These are phyloP conservation scores for Lavandula angustifolia DNA, from an alignment of 257 asterid genomes.

Conservation along the genomic window DNA sequence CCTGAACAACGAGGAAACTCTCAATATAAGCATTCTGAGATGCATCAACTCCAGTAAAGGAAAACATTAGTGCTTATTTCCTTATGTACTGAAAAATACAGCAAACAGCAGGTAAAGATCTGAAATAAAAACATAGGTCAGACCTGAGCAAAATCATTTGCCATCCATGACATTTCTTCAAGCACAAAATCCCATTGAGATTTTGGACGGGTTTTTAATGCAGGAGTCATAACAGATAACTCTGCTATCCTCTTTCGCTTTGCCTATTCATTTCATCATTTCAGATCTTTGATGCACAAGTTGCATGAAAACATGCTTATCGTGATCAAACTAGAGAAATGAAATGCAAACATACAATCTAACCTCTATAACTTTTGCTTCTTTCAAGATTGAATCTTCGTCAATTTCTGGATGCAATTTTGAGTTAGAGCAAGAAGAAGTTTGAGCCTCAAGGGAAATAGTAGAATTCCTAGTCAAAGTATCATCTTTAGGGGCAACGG, in stretches of 20 bases:
- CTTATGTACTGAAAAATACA: slow-evolving; percentile 1
- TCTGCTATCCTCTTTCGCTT: slow-evolving; percentile 73
- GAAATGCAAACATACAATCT: slow-evolving; percentile 28
- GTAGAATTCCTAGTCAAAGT: slow-evolving; percentile 39
- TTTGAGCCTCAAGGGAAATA: slow-evolving; percentile 43
- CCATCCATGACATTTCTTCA: slow-evolving; percentile 98
- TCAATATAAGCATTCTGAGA: slow-evolving; percentile 20
- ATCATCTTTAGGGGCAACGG: slow-evolving; percentile 41
- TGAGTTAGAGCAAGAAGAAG: slow-evolving; percentile 39
- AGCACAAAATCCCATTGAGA: slow-evolving; percentile 93
- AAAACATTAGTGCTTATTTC: not conserved
- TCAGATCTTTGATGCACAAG: slow-evolving; percentile 45
- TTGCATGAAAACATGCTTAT: slow-evolving; percentile 28
- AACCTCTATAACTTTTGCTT: slow-evolving; percentile 89
- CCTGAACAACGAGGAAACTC: slow-evolving; percentile 47
- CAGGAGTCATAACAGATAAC: slow-evolving; percentile 52
- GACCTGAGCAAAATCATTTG: slow-evolving; percentile 99
- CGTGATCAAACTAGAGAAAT: slow-evolving; percentile 21
- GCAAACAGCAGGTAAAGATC: slow-evolving; percentile 23
- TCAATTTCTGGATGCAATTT: slow-evolving; percentile 49
- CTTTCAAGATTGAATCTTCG: slow-evolving; percentile 82
- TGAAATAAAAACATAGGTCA: slow-evolving; percentile 27
- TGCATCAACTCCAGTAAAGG: slow-evolving; percentile 15
- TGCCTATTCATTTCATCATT: slow-evolving; percentile 59
- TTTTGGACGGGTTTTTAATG: slow-evolving; percentile 43